Conservation (phyloP, 2,329 filamentous ascomycete genomes). For the Torrubiella hemipterigena region DNA sequence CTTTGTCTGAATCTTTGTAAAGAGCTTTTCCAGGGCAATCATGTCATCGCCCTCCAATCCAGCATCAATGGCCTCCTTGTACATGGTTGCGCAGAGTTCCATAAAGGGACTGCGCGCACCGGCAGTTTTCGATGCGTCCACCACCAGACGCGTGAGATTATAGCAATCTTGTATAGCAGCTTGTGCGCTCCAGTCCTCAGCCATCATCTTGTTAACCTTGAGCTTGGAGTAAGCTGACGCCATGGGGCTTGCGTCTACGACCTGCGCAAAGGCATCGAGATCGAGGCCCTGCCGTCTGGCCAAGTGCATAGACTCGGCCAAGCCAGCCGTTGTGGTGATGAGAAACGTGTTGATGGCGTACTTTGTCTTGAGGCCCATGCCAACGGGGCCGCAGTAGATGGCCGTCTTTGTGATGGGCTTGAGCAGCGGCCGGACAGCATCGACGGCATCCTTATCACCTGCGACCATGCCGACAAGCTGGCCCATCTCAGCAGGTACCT, state of each 20-base stretch:
- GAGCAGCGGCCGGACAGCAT: conserved; percentile 11
- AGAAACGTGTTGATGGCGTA: conserved; percentile 19
- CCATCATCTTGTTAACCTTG: conserved; percentile 17
- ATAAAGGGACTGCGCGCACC: conserved; percentile 11
- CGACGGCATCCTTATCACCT: conserved; percentile 13
- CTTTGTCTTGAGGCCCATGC: conserved; percentile 17
- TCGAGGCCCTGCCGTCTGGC: conserved; percentile 18
- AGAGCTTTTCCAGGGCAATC: too few species aligned
- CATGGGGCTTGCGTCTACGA: conserved; percentile 17
- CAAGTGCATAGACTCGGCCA: conserved; percentile 20
- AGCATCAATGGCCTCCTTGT: conserved; percentile 10
- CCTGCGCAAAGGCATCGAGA: conserved; percentile 14
- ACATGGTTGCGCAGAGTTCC: conserved; percentile 11
- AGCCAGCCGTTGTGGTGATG: conserved; percentile 16
- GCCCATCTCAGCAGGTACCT: conserved; percentile 18
- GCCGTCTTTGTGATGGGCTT: conserved; percentile 16
- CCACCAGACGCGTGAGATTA: conserved; percentile 16
- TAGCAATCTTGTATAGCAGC: conserved; percentile 17
- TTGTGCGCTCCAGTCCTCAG: conserved; percentile 17
- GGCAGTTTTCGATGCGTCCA: conserved; percentile 10
- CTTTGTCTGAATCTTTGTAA: too few species aligned
- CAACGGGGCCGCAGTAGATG: conserved; percentile 20
- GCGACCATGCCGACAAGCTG: conserved; percentile 21
- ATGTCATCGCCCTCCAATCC: conserved; percentile 15
- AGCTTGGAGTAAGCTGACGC: conserved; percentile 17